Base-by-base conservation (phyloP, 2,329 filamentous ascomycete genomes). In the Clarireedia monteithiana region DNA sequence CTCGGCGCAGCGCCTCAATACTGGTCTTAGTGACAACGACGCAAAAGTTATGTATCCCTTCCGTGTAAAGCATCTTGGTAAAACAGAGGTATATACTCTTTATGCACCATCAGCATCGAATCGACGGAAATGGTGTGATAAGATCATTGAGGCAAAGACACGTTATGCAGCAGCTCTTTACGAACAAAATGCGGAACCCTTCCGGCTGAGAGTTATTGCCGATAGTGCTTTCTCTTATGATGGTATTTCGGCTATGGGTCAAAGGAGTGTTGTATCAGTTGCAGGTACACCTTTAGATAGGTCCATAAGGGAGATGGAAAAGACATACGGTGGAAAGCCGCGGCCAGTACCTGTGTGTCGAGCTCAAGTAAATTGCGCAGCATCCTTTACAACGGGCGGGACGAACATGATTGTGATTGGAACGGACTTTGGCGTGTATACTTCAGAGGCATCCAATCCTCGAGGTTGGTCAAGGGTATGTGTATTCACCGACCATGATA, bases 131-230 rank as follows among this genome's bases (percentile, higher is more conserved):
- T 99, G 95, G 95, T 95, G 90, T 66, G 84, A 84, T 61, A 95
- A 91, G 72, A 95, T 99, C 64, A 86, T 95, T 47, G 88, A 95
- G 70, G 94, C 94, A 34, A 99, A 99, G 76, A 95, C 91, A 6
- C 85, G 87, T 58, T 91, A 99, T 69, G 94, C 94, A 23, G 86
- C 90, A 51, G 89, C 91, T 3, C 76, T 97, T 5, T 88, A 89
- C 70, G 84, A 88, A 4, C 94, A 99, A 67, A 95, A 97, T 68
- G 92, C 94, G 0, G 94, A 99, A 70, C 94, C 94, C 0, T 99
- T 99, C 79, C 82, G 89, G 50, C 75, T 99, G 6, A 85, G 90
- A 23, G 91, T 99, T 7, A 85, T 99, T 69, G 91, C 94, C 0
- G 94, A 99, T 68, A 86, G 88, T 45, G 89, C 91, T 0, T 99